A percentile compares a stretch with the other conserved stretches of the same genome.
Conservation (phyloP, 495 filamentous ascomycete species). For the Xeromyces bisporus region DNA sequence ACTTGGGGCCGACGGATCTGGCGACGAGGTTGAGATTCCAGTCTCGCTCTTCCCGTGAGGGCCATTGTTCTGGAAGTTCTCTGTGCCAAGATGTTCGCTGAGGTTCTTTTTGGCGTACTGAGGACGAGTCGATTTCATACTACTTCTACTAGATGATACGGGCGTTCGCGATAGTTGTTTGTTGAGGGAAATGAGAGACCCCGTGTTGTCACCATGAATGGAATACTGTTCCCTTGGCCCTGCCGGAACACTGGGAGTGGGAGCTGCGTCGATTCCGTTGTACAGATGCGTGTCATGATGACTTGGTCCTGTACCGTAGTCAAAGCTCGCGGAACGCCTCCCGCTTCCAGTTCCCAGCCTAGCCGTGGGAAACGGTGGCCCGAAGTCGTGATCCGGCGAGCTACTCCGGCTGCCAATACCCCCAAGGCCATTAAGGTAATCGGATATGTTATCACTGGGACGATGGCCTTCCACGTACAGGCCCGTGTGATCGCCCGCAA, state of each 20-base stretch:
- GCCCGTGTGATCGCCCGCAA: slow-evolving; percentile 42
- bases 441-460: slow-evolving; percentile 70
- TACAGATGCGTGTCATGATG: slow-evolving; percentile 20
- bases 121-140: slow-evolving; percentile 45
- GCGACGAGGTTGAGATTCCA: slow-evolving; percentile 16
- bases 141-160: slow-evolving; percentile 36
- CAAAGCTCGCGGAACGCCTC: slow-evolving; percentile 62
- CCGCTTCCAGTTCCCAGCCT: slow-evolving; percentile 39
- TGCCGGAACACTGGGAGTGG: slow-evolving; percentile 69
- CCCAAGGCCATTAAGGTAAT: slow-evolving; percentile 47
- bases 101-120: slow-evolving; percentile 15
- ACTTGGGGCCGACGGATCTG: slow-evolving; percentile 30
- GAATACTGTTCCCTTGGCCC: slow-evolving; percentile 42
- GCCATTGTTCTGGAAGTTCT: slow-evolving; percentile 16
- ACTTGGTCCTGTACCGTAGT: slow-evolving; percentile 34
- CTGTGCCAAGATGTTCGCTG: slow-evolving; percentile 25
- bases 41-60: slow-evolving; percentile 11
- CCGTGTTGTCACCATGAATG: slow-evolving; percentile 11
- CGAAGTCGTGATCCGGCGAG: slow-evolving; percentile 44
- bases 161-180: slow-evolving; percentile 29
- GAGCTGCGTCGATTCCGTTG: slow-evolving; percentile 64
- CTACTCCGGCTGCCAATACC: slow-evolving; percentile 37
- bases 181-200: slow-evolving; percentile 24
- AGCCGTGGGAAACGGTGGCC: slow-evolving; percentile 25
- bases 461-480: slow-evolving; percentile 38